Evolutionary conservation across 345 rosid species (phyloP), one percentile per base, ranked within the genome.

Genomic region (Eucalyptus globulus): DNA sequence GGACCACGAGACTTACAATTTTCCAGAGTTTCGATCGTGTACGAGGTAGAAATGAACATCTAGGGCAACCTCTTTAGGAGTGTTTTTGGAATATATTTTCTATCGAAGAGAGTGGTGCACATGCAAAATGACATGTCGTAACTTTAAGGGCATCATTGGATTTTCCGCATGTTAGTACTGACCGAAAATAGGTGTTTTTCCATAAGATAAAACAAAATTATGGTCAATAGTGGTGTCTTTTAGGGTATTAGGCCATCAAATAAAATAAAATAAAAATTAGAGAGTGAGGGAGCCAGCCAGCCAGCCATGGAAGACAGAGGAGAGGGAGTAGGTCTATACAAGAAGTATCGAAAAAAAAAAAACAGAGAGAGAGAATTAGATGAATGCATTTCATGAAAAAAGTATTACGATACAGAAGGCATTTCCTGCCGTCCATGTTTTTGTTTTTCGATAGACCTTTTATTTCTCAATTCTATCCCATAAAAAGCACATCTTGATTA

Each of bases 101-200:
- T 34, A 34, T 31, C 24, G 0, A 0, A 53, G 54, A 16, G 17
- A n/a, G 37, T 3, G 21, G 7, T 69, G 21, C 0, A 31, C 43
- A 9, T 5, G 44, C 0, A 2, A 1, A 53, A 69, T 69, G 44
- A 17, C 80, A 34, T 5, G 3, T 31, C 43, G 22, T 37, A 69
- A 34, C 13, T 31, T 34, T 16, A 69, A 31, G 22, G 43, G 80
- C 80, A 34, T 31, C 80, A 16, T 34, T 69, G 43, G 12, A 2
- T 31, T 4, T 69, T 37, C 43, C 43, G 5, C 24, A 69, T 69
- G 1, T 69, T 21, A 40, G 6, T 69, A 34, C 12, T 5, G 7
- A 31, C 80, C 0, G 43, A 69, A 34, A 16, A 16, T 69, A 17
- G 24, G 24, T 34, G 80, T 17, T 16, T 31, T 69, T 53, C 58